Evolutionary conservation across 2,329 filamentous ascomycete species (phyloP).

Genomic region (Colletotrichum orbiculare): DNA sequence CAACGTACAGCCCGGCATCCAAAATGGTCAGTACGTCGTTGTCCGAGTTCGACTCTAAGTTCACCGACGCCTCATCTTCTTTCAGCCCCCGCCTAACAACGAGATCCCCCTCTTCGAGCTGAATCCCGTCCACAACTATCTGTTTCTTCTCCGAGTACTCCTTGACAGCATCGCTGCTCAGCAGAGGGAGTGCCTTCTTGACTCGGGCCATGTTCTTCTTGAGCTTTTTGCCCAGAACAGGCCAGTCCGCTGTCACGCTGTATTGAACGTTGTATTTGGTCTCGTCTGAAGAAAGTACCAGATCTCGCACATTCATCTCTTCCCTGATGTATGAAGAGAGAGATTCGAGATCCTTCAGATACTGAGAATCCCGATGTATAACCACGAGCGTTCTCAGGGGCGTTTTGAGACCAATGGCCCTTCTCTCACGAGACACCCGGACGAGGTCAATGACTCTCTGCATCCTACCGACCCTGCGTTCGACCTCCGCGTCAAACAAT

Average conservation of each 20-base stretch:
- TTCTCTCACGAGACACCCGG: slow-evolving; percentile 85
- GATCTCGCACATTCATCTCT: slow-evolving; percentile 89
- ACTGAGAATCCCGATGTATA: slow-evolving; percentile 84
- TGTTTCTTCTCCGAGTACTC: slow-evolving; percentile 78
- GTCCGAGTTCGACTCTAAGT: slow-evolving; percentile 88
- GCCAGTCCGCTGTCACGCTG: slow-evolving; percentile 91
- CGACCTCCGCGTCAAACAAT: slow-evolving; percentile 86
- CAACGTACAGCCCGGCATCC: slow-evolving; percentile 84
- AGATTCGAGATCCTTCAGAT: slow-evolving; percentile 86
- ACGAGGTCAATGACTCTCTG: slow-evolving; percentile 94
- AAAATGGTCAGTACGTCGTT: slow-evolving; percentile 91
- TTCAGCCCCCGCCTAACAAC: slow-evolving; percentile 83
- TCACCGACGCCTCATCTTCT: slow-evolving; percentile 75
- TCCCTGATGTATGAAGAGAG: slow-evolving; percentile 90
- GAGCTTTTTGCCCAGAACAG: slow-evolving; percentile 93
- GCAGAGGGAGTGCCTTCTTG: slow-evolving; percentile 85
- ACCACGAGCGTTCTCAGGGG: slow-evolving; percentile 91
- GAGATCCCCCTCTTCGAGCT: slow-evolving; percentile 83
- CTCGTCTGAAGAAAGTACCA: slow-evolving; percentile 88
- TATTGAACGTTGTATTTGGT: slow-evolving; percentile 93
- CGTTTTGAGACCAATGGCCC: slow-evolving; percentile 87
- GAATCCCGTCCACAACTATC: slow-evolving; percentile 87
- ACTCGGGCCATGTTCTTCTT: slow-evolving; percentile 94
- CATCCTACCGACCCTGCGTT: slow-evolving; percentile 90
- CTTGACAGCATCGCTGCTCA: slow-evolving; percentile 85